Evolutionary conservation across 306 rosid genomes (phyloP).

Genomic region (Lathyrus aphaca): DNA sequence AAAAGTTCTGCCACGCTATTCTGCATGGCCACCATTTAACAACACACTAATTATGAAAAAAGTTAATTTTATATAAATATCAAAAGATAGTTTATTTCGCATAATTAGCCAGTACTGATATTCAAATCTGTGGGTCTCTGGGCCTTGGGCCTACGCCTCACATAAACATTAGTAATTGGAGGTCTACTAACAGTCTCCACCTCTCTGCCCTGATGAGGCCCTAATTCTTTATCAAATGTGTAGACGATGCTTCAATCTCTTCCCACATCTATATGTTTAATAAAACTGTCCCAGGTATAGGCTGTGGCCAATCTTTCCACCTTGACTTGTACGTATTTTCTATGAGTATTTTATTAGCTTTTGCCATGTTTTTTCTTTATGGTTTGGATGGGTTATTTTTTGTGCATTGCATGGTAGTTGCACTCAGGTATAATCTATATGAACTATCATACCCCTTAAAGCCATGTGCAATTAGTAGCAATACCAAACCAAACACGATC

Average conservation of each 20-base stretch:
- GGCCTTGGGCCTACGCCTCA: too few relatives aligned
- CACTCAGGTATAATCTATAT: not conserved
- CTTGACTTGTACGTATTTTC: not conserved
- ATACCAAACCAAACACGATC: not conserved
- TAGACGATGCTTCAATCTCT: constrained; percentile 15
- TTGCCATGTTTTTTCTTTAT: not conserved
- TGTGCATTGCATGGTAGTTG: not conserved
- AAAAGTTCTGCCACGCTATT: too few relatives aligned
- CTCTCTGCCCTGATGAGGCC: not conserved
- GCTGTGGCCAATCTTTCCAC: not conserved
- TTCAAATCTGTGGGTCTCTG: constrained; percentile 1
- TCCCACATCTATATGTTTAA: not conserved
- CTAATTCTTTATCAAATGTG: not conserved
- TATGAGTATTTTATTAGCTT: not conserved
- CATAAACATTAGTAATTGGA: too few relatives aligned
- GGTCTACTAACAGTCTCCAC: too few relatives aligned
- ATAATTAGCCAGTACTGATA: constrained; percentile 6
- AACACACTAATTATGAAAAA: not conserved
- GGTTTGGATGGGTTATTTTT: constrained; percentile 1
- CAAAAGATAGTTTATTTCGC: constrained; percentile 3
- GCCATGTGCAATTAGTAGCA: not conserved
- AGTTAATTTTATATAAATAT: not conserved
- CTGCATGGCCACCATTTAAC: too few relatives aligned
- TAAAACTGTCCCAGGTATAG: not conserved
- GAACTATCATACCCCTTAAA: constrained; percentile 1